phyloP scores from a whole-genome alignment of 2,329 filamentous ascomycete genomes.

The Aaosphaeria pasadenensis region DNA sequence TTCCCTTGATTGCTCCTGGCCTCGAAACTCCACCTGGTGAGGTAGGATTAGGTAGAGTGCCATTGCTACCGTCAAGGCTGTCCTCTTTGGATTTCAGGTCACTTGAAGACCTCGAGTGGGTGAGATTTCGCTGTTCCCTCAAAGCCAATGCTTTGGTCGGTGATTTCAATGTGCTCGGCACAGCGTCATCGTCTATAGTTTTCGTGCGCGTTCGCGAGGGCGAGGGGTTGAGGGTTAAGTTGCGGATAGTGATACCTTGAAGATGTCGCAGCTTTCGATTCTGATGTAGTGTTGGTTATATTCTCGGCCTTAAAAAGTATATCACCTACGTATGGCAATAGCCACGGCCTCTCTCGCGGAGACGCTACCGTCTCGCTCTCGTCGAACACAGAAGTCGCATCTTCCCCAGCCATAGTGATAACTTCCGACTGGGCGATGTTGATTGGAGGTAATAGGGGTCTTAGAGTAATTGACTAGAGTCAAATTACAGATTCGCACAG shows the following conservation, averaged over 20 bases:
- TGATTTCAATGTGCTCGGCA: conserved; percentile 64
- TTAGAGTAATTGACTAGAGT: no score
- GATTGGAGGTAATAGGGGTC: no score
- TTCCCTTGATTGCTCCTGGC: conserved; percentile 33
- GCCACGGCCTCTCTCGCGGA: conserved; percentile 35
- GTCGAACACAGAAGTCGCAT: not conserved
- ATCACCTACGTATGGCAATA: conserved; percentile 32
- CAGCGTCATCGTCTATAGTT: conserved; percentile 74
- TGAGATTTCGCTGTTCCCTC: conserved; percentile 47
- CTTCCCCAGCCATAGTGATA: no score
- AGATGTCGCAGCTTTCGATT: conserved; percentile 89
- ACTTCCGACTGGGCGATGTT: not conserved
- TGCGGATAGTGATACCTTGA: conserved; percentile 81
- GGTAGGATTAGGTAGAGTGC: conserved; percentile 16
- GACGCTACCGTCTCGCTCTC: conserved; percentile 10
- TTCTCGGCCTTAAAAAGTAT: not conserved
- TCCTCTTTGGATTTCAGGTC: conserved; percentile 44
- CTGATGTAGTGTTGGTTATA: conserved; percentile 37
- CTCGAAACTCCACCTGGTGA: conserved; percentile 20
- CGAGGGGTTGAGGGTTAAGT: conserved; percentile 66
- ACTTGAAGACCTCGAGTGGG: conserved; percentile 59
- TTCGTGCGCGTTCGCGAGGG: conserved; percentile 50
- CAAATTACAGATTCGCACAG: no score
- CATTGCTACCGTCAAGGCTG: conserved; percentile 17
- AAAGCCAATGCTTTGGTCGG: conserved; percentile 63